Percentiles rank a stretch among this genome's conserved stretches.
Conservation (phyloP, 345 rosid species). For the Chamaenerion angustifolium region DNA sequence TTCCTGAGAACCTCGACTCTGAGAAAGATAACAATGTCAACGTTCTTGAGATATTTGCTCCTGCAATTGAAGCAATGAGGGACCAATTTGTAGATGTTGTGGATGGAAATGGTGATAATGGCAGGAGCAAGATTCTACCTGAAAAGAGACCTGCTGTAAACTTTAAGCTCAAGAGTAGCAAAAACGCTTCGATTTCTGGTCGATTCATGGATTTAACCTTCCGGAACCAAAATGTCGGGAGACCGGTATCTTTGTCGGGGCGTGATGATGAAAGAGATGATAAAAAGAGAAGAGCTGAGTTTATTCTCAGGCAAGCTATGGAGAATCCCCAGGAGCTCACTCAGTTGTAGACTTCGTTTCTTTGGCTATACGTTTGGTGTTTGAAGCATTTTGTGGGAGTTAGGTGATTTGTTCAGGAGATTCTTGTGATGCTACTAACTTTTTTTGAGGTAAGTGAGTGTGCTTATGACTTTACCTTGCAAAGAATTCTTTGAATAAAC, state of each 20-base stretch:
- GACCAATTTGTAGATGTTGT: constrained; percentile 27
- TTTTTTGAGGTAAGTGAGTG: background rate
- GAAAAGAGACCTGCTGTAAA: constrained; percentile 37
- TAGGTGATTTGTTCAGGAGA: constrained; percentile 10
- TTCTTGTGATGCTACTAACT: constrained; percentile 11
- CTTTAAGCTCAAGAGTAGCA: constrained; percentile 49
- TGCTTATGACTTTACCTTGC: no score
- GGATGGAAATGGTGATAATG: constrained; percentile 18
- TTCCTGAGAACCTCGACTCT: constrained; percentile 26
- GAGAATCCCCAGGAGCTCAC: constrained; percentile 86
- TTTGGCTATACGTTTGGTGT: constrained; percentile 4
- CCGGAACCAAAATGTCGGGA: constrained; percentile 36
- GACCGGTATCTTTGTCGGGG: constrained; percentile 22
- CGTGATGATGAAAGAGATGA: constrained; percentile 91
- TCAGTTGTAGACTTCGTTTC: constrained; percentile 38
- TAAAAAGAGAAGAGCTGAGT: constrained; percentile 89
- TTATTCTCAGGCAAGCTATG: constrained; percentile 65
- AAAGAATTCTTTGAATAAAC: no score
- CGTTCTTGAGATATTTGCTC: constrained; percentile 63
- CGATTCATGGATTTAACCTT: constrained; percentile 47
- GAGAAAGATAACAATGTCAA: constrained; percentile 24
- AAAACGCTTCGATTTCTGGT: constrained; percentile 46
- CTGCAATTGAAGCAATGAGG: constrained; percentile 67
- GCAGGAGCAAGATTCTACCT: constrained; percentile 35
- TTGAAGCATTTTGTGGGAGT: constrained; percentile 4